A percentile compares a stretch with the other conserved stretches of the same genome.
Conservation (phyloP, 495 filamentous ascomycete species). For the Hyaloscypha finlandica region DNA sequence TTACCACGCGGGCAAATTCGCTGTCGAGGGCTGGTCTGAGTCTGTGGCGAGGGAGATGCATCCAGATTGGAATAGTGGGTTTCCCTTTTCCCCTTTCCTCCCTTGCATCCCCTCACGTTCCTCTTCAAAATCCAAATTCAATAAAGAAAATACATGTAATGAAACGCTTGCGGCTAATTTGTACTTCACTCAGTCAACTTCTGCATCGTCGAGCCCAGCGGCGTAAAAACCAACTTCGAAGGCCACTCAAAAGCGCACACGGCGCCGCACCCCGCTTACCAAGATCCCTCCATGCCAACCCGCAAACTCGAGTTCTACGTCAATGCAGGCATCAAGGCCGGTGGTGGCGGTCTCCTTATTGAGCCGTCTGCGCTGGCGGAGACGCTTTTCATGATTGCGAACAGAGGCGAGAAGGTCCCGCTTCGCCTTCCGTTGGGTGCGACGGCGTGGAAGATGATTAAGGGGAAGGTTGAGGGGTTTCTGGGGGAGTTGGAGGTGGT, state of each 20-base stretch:
- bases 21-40: conserved; percentile 58
- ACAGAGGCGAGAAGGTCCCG: conserved; percentile 40
- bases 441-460: conserved; percentile 44
- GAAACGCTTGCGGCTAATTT: background rate
- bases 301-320: conserved; percentile 40
- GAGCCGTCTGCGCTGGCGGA: conserved; percentile 40
- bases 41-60: conserved; percentile 50
- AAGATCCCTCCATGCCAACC: conserved; percentile 37
- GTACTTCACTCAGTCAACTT: conserved; percentile 41
- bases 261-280: conserved; percentile 40
- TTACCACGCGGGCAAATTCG: conserved; percentile 58
- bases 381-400: conserved; percentile 41
- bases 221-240: conserved; percentile 49
- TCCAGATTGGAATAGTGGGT: conserved; percentile 48
- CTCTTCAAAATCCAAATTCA: too few species aligned
- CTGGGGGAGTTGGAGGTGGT: conserved; percentile 38
- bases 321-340: conserved; percentile 33
- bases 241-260: conserved; percentile 32
- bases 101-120: background rate
- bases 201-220: conserved; percentile 51
- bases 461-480: conserved; percentile 37
- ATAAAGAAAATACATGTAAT: too few species aligned
- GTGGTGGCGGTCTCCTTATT: conserved; percentile 32
- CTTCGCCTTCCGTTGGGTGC: conserved; percentile 46
- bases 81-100: background rate